phyloP scores from a whole-genome alignment of 441 rosid genomes.

The Rhodomyrtus psidioides region DNA sequence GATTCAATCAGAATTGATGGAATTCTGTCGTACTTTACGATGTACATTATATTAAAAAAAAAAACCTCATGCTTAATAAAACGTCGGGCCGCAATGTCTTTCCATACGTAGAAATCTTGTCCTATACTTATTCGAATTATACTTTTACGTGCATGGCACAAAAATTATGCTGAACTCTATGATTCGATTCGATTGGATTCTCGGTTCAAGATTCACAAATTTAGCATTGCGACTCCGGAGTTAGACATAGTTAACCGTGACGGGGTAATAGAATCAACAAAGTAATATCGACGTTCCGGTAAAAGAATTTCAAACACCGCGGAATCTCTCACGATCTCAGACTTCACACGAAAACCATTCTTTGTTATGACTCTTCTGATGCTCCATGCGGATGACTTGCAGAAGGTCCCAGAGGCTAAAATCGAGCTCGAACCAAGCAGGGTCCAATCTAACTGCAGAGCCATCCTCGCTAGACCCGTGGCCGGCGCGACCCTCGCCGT shows the following conservation, averaged over 20 bases:
- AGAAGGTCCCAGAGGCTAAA: background rate
- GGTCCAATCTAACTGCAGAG: background rate
- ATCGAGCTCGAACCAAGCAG: background rate
- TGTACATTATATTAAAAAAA: background rate
- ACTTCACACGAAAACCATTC: background rate
- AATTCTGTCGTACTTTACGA: background rate
- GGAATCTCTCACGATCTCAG: background rate
- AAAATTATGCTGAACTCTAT: background rate
- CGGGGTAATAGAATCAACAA: background rate
- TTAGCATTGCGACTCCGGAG: background rate
- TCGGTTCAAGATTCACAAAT: background rate
- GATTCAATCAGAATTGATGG: background rate
- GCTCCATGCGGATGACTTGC: background rate
- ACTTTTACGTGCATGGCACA: background rate
- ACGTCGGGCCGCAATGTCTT: background rate
- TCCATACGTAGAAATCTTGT: background rate
- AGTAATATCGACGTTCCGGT: background rate
- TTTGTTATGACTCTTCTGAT: background rate
- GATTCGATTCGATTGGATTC: background rate
- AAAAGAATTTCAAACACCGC: background rate
- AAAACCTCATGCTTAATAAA: background rate
- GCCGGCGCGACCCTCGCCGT: background rate
- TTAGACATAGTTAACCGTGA: fast-evolving
- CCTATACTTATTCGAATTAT: background rate
- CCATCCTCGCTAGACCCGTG: background rate